Conservation (phyloP, 306 rosid species). For the Vigna nakashimae region DNA sequence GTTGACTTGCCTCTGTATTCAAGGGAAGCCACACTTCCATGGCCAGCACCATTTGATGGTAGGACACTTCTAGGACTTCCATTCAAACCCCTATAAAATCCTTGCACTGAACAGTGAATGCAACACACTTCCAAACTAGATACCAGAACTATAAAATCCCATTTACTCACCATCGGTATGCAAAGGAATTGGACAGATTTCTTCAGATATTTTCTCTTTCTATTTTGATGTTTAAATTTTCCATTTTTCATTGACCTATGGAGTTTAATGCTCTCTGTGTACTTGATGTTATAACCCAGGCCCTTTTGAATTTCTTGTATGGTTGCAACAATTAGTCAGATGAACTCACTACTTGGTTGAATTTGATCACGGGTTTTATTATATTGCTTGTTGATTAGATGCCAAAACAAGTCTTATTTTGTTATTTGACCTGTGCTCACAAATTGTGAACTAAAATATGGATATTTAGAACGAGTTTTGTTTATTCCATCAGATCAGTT, state of each 20-base stretch:
- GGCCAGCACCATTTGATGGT: no score
- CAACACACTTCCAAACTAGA: neutral
- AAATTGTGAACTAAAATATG: constrained; percentile 26
- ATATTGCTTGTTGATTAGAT: neutral
- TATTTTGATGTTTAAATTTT: no score
- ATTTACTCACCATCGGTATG: no score
- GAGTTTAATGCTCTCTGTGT: neutral
- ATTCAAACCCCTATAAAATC: neutral
- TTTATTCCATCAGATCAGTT: constrained; percentile 20
- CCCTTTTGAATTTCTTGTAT: neutral
- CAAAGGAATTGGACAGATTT: no score
- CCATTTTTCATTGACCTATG: neutral
- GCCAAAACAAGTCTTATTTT: neutral
- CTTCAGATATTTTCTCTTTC: no score
- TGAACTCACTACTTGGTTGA: neutral
- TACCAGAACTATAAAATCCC: neutral
- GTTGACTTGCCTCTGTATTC: no score
- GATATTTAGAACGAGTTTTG: neutral
- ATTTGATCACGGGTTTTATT: neutral
- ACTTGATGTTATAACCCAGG: constrained; percentile 1
- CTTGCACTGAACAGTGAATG: neutral
- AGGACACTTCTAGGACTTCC: no score
- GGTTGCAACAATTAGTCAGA: neutral
- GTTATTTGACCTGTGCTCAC: neutral
- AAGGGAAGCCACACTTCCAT: no score